These are phyloP conservation scores for Rhizopogon rudus DNA, from an alignment of 768 basidiomycete species.

Conservation along the genomic window DNA sequence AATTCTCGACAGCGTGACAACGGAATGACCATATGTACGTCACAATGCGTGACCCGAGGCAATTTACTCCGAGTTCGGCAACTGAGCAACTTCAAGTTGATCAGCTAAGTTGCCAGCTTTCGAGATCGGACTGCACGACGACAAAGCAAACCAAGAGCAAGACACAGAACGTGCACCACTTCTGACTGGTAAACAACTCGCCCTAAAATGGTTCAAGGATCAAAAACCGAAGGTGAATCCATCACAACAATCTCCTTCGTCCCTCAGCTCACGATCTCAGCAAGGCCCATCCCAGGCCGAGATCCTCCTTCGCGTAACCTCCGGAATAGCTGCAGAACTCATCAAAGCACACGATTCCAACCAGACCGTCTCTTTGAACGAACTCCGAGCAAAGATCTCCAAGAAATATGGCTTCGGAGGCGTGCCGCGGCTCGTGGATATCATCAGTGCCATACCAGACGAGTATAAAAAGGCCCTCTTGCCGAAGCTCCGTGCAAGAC, in stretches of 20 bases:
- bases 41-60: slow-evolving; percentile 1
- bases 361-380: slow-evolving; percentile 79
- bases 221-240: slow-evolving; percentile 31
- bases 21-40: neutral
- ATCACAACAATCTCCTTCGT: neutral
- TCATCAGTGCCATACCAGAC: slow-evolving; percentile 97
- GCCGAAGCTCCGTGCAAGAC: slow-evolving; percentile 87
- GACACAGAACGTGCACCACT: neutral
- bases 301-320: slow-evolving; percentile 82
- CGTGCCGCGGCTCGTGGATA: slow-evolving; percentile 92
- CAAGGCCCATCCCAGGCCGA: slow-evolving; percentile 86
- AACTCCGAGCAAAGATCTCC: slow-evolving; percentile 79
- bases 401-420: slow-evolving; percentile 87
- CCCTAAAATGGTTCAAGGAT: slow-evolving; percentile 35
- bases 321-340: slow-evolving; percentile 91
- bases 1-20: neutral
- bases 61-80: neutral
- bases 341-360: slow-evolving; percentile 83
- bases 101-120: neutral
- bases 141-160: neutral
- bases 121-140: neutral
- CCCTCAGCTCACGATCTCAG: neutral
- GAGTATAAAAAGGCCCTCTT: slow-evolving; percentile 91
- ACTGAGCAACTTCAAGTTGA: neutral
- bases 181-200: neutral